phyloP scores from a whole-genome alignment of 2,329 filamentous ascomycete genomes.

The Dactylellina sp. region DNA sequence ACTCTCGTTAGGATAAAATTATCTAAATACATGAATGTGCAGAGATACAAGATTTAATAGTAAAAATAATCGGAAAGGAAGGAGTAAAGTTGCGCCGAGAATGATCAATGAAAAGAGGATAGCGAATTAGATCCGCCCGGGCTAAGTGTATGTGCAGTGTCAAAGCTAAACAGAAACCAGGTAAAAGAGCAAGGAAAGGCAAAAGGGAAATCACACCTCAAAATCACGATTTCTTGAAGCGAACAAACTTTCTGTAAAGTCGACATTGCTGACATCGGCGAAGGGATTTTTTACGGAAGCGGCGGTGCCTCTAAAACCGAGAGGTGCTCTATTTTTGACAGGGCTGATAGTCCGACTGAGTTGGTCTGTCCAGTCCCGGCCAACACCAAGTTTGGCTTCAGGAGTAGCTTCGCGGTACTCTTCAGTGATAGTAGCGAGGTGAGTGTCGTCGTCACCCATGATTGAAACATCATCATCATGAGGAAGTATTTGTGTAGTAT shows the following conservation, averaged over 20 bases:
- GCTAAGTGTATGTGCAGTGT: background rate
- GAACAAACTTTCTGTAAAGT: slow-evolving; percentile 52
- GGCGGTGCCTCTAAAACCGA: slow-evolving; percentile 46
- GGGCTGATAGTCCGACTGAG: slow-evolving; percentile 94
- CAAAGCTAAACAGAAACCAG: slow-evolving; percentile 60
- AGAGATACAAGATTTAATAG: slow-evolving; percentile 32
- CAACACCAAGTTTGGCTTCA: slow-evolving; percentile 67
- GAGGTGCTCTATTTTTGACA: slow-evolving; percentile 70
- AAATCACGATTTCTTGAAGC: slow-evolving; percentile 72
- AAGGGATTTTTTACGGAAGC: slow-evolving; percentile 47
- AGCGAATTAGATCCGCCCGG: slow-evolving; percentile 1
- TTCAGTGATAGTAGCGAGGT: slow-evolving; percentile 62
- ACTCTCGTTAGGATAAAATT: slow-evolving; percentile 51
- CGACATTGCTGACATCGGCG: slow-evolving; percentile 52
- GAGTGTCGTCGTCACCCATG: slow-evolving; percentile 67
- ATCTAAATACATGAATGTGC: slow-evolving; percentile 54
- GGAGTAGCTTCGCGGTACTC: slow-evolving; percentile 69
- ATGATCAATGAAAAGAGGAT: slow-evolving; percentile 2
- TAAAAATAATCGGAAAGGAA: slow-evolving; percentile 14
- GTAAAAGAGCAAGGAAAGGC: slow-evolving; percentile 65
- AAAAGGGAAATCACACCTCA: slow-evolving; percentile 81
- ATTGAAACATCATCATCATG: slow-evolving; percentile 73
- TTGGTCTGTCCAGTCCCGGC: slow-evolving; percentile 93
- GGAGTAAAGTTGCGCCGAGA: slow-evolving; percentile 13
- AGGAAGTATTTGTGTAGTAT: slow-evolving; percentile 52